Evolutionary conservation across 306 rosid species (phyloP).

Genomic region (Arachis hypogaea): DNA sequence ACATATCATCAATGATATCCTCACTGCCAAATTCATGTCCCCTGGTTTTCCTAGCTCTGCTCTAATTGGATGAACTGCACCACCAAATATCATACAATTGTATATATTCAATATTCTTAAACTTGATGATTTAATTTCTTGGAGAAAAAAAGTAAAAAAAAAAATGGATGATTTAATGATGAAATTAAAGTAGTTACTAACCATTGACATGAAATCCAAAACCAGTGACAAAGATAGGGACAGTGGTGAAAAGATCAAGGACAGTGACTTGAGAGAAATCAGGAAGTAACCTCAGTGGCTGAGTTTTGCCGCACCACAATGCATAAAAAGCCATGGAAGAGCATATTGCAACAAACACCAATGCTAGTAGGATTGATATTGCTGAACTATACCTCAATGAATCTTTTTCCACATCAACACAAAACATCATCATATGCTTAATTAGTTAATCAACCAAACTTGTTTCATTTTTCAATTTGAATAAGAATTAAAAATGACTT

Average conservation of each 20-base stretch:
- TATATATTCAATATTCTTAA: no score
- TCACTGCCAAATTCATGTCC: slow-evolving; percentile 48
- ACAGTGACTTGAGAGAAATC: slow-evolving; percentile 56
- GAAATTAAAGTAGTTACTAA: slow-evolving; percentile 15
- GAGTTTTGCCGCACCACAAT: slow-evolving; percentile 50
- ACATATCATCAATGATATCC: slow-evolving; percentile 48
- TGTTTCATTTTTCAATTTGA: background rate
- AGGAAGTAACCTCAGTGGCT: slow-evolving; percentile 48
- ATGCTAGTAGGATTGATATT: slow-evolving; percentile 55
- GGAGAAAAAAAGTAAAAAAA: no score
- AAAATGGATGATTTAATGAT: no score
- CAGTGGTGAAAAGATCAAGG: slow-evolving; percentile 60
- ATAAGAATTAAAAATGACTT: background rate
- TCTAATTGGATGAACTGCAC: slow-evolving; percentile 73
- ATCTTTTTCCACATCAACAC: slow-evolving; percentile 40
- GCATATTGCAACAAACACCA: slow-evolving; percentile 57
- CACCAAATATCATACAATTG: no score
- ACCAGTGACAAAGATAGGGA: slow-evolving; percentile 60
- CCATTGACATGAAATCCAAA: slow-evolving; percentile 67
- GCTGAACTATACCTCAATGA: slow-evolving; percentile 69
- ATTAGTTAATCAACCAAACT: background rate
- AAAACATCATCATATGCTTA: background rate
- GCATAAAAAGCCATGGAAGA: slow-evolving; percentile 65
- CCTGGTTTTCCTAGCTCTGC: slow-evolving; percentile 57
- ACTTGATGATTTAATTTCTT: no score